phyloP scores from a whole-genome alignment of 75 land plant species.

The Cryptomeria japonica region DNA sequence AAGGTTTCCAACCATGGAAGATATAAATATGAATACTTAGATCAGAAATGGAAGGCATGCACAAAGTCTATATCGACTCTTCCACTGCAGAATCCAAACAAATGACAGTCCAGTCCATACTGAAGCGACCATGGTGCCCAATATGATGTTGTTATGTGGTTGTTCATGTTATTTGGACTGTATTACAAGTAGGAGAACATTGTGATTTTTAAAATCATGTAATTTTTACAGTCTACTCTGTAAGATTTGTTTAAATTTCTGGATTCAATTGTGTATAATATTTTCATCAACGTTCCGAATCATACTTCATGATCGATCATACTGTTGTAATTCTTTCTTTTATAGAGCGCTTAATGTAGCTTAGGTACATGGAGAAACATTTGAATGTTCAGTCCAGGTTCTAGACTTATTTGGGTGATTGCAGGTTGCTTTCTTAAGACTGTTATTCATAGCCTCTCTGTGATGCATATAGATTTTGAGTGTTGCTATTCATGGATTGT shows the following conservation, averaged over 20 bases:
- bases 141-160: neutral
- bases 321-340: neutral
- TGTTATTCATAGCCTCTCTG: neutral
- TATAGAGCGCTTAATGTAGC: no score
- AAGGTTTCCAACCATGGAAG: neutral
- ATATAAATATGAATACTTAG: neutral
- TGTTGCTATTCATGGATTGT: neutral
- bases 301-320: no score
- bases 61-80: neutral
- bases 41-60: neutral
- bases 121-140: neutral
- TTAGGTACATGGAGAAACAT: no score
- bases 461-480: neutral
- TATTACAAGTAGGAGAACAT: neutral
- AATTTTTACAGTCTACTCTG: no score
- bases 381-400: no score
- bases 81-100: neutral
- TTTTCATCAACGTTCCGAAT: no score
- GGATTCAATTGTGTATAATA: no score
- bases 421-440: neutral
- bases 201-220: neutral
- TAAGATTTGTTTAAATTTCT: no score
- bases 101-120: neutral
- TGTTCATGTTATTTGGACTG: neutral
- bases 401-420: neutral